Base-by-base conservation (phyloP, 805 yeast genomes). In the Nakazawaea wyomingensis region DNA sequence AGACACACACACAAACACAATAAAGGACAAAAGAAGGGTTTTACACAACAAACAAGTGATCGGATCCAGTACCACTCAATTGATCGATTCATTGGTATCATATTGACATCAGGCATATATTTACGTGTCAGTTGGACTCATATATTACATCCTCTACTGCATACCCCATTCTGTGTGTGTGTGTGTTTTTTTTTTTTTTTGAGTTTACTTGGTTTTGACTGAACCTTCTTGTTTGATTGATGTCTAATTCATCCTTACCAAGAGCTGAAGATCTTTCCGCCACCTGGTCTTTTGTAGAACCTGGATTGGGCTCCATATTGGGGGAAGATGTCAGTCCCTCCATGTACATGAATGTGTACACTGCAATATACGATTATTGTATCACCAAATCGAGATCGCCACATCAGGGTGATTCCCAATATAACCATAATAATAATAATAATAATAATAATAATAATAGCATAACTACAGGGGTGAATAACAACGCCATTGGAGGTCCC, bases 291-390 rank as follows among this genome's bases (percentile, higher is more conserved):
- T 81, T 77, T 55, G 83, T 85, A 39, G 87, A 85, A 54, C 91
- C 95, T 3, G 86, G 88, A 3, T 63, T 85, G 29, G 75, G 76
- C 52, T 74, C 76, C 52, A 83, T 85, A 39, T 65, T 85, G 45
- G 93, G 91, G 5, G 80, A 74, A 45, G 86, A 80, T 33, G 74
- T 78, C 48, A 80, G 82, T 22, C 74, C 80, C 4, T 68, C 80
- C 35, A 77, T 84, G 82, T 89, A 87, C 63, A 86, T 89, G 85
- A 83, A 83, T 51, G 85, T 91, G 46, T 90, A 90, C 64, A 87
- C 96, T 1, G 91, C 95, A 4, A 83, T 91, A 49, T 91, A 89
- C 68, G 89, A 90, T 64, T 90, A 86, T 60, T 90, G 98, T 68
- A 90, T 88, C 34, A 82, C 82, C 54, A 82, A 82, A 50, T 80